Conservation (phyloP, 352 stramenopile genomes). For the Globisporangium cederbergense region DNA sequence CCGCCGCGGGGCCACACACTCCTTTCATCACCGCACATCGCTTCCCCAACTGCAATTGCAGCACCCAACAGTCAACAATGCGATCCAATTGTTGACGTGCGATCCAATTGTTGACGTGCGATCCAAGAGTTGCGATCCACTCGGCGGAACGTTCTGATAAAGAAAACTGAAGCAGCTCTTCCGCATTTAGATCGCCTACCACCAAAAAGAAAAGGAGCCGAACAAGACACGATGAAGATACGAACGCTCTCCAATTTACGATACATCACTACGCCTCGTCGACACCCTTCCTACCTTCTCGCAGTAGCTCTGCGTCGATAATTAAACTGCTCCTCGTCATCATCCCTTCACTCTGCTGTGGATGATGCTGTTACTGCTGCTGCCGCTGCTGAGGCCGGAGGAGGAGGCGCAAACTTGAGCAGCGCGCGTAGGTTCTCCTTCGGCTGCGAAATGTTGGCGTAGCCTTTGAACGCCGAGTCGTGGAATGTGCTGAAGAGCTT, state of each 20-base stretch:
- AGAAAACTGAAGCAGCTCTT: background rate
- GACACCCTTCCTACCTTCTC: background rate
- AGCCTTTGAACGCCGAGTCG: constrained; percentile 74
- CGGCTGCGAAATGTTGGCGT: constrained; percentile 49
- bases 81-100: background rate
- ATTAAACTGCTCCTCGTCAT: background rate
- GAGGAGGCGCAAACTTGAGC: constrained; percentile 27
- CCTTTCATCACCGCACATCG: background rate
- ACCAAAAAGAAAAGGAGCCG: background rate
- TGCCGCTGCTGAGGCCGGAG: background rate
- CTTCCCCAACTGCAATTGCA: too few species aligned
- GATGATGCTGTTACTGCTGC: background rate
- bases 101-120: background rate
- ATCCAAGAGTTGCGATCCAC: background rate
- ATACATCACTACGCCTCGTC: background rate
- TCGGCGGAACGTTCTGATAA: background rate
- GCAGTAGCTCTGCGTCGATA: background rate
- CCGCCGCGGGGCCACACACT: background rate
- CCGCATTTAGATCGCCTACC: background rate
- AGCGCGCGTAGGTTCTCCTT: constrained; percentile 71
- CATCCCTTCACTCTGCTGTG: background rate
- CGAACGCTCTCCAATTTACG: background rate
- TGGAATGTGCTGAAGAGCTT: constrained; percentile 72
- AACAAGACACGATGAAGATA: background rate
- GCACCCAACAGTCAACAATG: background rate